These are phyloP conservation scores for Gautieria morchelliformis DNA, from an alignment of 768 basidiomycete genomes.

Conservation along the genomic window DNA sequence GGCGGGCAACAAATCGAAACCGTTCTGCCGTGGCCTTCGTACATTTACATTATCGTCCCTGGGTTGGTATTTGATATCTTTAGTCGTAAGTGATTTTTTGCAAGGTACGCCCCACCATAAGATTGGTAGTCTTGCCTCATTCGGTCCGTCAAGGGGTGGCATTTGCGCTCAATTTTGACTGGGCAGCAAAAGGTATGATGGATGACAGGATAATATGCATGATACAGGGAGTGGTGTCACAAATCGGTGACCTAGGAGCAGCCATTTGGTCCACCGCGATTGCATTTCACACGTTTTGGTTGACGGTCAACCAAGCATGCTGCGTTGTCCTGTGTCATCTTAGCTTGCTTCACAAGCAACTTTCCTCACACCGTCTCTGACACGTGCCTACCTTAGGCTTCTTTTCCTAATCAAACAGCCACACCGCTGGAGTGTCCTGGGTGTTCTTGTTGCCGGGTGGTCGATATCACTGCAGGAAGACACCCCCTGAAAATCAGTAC, in stretches of 20 bases:
- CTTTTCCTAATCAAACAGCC: conserved; percentile 1
- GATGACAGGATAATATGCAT: neutral
- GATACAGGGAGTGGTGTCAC: neutral
- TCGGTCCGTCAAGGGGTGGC: neutral
- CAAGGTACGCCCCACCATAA: neutral
- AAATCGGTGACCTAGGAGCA: conserved; percentile 1
- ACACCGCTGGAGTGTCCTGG: neutral
- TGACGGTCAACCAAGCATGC: too few species aligned
- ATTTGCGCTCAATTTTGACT: neutral
- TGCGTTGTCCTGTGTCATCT: too few species aligned
- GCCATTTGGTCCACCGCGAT: conserved; percentile 3
- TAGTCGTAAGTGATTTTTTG: conserved; percentile 1
- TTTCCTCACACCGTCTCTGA: neutral
- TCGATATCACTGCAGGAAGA: too few species aligned
- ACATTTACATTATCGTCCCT: neutral
- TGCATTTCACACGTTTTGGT: conserved; percentile 1
- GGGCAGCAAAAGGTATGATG: neutral
- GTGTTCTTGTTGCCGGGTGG: neutral
- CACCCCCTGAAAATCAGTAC: too few species aligned
- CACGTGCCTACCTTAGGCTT: neutral
- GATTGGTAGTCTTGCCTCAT: neutral
- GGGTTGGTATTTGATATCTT: conserved; percentile 3
- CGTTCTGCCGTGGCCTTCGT: neutral
- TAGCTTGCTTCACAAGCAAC: too few species aligned
- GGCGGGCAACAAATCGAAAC: neutral